Conservation (phyloP, 1,284 basidiomycete species). For the Malassezia japonica region DNA sequence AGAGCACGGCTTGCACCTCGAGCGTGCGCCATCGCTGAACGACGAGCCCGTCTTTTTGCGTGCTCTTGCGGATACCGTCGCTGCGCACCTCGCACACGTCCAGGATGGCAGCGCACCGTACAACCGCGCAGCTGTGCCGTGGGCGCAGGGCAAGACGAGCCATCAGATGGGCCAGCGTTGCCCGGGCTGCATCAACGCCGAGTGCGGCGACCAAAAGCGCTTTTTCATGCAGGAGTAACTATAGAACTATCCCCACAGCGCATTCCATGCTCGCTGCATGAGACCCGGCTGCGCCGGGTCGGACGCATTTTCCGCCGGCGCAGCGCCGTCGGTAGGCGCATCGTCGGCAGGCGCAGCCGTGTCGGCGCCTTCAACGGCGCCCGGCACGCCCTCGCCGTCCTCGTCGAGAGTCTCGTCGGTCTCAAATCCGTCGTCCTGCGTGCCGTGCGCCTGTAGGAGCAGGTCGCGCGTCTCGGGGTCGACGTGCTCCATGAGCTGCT, state of each 20-base stretch:
- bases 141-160: conserved; percentile 53
- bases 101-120: conserved; percentile 13
- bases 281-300: conserved; percentile 2
- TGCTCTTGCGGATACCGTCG: conserved; percentile 85
- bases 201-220: conserved; percentile 73
- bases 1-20: conserved; percentile 79
- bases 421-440: not conserved
- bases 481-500: conserved; percentile 27
- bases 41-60: conserved; percentile 94
- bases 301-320: not conserved
- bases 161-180: conserved; percentile 78
- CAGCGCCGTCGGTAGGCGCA: not conserved
- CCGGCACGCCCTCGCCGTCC: not conserved
- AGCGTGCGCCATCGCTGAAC: conserved; percentile 90
- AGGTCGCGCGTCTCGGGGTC: conserved; percentile 31
- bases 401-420: not conserved
- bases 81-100: conserved; percentile 66
- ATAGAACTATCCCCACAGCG: conserved; percentile 13
- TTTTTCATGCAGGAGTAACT: conserved; percentile 58
- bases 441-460: not conserved
- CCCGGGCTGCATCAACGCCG: conserved; percentile 81
- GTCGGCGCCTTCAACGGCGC: not conserved
- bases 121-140: conserved; percentile 22
- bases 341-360: not conserved
- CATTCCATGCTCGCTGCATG: conserved; percentile 13